phyloP scores from a whole-genome alignment of 2,329 filamentous ascomycete species.

The Alternaria sp. region DNA sequence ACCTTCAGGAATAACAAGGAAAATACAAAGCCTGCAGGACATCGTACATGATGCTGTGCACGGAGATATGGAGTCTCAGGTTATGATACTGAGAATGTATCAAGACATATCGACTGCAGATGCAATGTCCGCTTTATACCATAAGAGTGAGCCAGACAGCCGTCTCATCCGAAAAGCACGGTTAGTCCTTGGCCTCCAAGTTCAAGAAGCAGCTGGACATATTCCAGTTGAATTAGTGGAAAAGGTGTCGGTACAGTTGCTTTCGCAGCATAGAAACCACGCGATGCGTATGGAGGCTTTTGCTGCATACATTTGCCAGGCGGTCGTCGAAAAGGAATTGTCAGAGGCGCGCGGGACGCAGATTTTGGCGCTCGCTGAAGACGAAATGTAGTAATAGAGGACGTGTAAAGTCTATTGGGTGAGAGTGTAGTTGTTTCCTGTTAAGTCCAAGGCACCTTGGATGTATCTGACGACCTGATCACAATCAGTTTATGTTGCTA shows the following conservation, averaged over 20 bases:
- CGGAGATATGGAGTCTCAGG: background rate
- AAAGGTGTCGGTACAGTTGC: background rate
- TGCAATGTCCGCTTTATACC: background rate
- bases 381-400: background rate
- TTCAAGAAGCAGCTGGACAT: background rate
- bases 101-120: background rate
- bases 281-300: background rate
- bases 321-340: background rate
- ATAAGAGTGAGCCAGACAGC: background rate
- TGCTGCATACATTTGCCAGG: background rate
- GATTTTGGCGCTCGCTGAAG: background rate
- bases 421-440: background rate
- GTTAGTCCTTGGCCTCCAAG: constrained; percentile 1
- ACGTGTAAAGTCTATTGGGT: background rate
- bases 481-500: background rate
- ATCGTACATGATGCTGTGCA: background rate
- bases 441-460: background rate
- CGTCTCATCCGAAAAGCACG: constrained; percentile 2
- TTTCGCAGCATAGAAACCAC: background rate
- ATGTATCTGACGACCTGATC: background rate
- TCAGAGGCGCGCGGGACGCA: background rate
- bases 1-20: background rate
- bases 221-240: background rate
- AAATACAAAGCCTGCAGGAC: background rate
- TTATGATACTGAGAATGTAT: background rate